Base-by-base conservation (phyloP, 2,329 filamentous ascomycete genomes). In the Diaporthe aspalathi region DNA sequence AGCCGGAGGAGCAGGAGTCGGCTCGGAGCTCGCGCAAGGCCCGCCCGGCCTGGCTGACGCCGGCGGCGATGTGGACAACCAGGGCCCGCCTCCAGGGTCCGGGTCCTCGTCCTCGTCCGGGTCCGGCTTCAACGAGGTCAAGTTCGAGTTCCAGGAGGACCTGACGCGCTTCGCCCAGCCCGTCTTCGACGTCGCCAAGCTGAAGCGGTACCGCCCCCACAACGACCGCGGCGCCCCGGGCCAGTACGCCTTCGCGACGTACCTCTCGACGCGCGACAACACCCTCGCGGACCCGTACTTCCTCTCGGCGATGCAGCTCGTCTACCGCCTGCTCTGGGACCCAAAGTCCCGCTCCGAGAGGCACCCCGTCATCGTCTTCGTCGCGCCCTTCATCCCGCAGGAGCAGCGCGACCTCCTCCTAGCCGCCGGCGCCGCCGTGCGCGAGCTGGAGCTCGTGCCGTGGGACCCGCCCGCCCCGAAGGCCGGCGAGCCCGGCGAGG, bases 241-340 rank as follows among this genome's bases (percentile, higher is more conserved):
- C 29, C 71, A 73, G 43, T 52, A 29, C 32, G 71, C 71, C 68
- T 73, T 63, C 65, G 71, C 63, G 27, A 73, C 71, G 29, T 73
- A 73, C 52, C 68, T 73, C 22, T 71, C 71, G 20, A 73, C 70
- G 68, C 71, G 71, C 54, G 70, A 68, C 68, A 71, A 60, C 68
- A 71, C 29, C 38, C 38, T 68, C 38, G 63, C 70, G 49, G 71
- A 73, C 57, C 71, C 71, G 5, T 73, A 73, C 68, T 73, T 73
- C 65, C 63, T 73, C 24, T 71, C 71, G 2, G 71, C 71, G n/a
- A 70, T 71, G 71, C 71, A 73, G 56, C 71, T 71, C 53, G 68
- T 73, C 35, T 68, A 73, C 65, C 71, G 71, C 14, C 27, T 73
- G n/a, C 68, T 73, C 0, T 73, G 71, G 71, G 71, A 71, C 50